These are phyloP conservation scores for Plasmodium reichenowi DNA, from an alignment of 169 alveolate genomes.

Conservation along the genomic window DNA sequence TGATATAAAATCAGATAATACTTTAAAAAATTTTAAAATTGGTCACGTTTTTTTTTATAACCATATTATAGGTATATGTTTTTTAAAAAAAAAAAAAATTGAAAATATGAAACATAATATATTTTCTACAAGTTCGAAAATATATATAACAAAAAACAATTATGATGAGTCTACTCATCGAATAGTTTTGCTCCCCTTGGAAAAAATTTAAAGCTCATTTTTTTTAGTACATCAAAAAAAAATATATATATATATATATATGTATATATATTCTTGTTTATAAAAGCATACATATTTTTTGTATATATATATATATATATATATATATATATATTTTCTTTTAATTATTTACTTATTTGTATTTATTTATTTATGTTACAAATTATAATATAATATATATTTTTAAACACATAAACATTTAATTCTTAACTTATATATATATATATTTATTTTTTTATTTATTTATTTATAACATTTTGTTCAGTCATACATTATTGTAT, in stretches of 20 bases:
- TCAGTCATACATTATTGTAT: not conserved
- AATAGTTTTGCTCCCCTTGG: constrained; percentile 22
- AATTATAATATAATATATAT: too few relatives aligned
- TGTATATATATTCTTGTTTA: too few relatives aligned
- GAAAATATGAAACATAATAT: constrained; percentile 14
- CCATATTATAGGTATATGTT: constrained; percentile 60
- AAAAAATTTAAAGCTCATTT: not conserved
- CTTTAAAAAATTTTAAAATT: not conserved
- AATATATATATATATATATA: too few relatives aligned
- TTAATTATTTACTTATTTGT: not conserved
- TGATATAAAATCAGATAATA: not conserved
- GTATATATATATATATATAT: not conserved
- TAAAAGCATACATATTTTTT: not conserved
- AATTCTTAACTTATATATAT: too few relatives aligned
- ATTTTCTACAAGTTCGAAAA: constrained; percentile 25
- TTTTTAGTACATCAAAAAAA: too few relatives aligned
- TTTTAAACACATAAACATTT: too few relatives aligned
- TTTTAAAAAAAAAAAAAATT: constrained; percentile 43
- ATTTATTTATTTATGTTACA: not conserved
- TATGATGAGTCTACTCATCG: constrained; percentile 12
- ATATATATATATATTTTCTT: not conserved
- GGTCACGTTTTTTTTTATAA: constrained; percentile 64
- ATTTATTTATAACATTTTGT: too few relatives aligned
- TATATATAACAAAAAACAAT: constrained; percentile 36
- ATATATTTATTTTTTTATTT: too few relatives aligned